These are phyloP conservation scores for Yarrowia deformans DNA, from an alignment of 805 yeast species.

Conservation along the genomic window DNA sequence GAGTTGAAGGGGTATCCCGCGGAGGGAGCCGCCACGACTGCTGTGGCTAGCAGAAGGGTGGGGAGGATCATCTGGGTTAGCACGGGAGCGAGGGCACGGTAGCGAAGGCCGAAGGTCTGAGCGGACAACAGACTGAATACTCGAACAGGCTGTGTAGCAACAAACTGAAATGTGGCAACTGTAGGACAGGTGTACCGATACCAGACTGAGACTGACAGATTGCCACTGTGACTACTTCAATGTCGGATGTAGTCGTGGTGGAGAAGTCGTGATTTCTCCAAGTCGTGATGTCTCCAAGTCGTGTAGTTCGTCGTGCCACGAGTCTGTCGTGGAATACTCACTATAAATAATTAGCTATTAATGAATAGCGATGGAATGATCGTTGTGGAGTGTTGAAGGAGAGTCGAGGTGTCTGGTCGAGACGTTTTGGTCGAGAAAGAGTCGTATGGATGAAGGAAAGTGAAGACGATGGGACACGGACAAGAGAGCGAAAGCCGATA, in stretches of 20 bases:
- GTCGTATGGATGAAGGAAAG: background rate
- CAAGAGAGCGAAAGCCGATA: background rate
- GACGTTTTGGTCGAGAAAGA: no score
- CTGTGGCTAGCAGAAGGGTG: constrained; percentile 40
- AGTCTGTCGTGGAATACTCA: constrained; percentile 13
- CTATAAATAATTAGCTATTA: constrained; percentile 36
- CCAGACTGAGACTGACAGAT: no score
- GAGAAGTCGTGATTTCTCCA: no score
- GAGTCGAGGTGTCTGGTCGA: background rate
- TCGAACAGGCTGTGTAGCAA: no score
- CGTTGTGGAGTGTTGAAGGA: background rate
- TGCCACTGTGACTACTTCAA: no score
- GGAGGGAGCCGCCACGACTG: constrained; percentile 56
- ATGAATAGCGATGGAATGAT: constrained; percentile 6
- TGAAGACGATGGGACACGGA: background rate
- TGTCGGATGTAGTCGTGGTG: no score
- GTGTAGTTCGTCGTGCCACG: no score
- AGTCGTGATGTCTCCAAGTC: no score
- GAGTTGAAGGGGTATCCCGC: constrained; percentile 78
- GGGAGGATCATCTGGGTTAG: constrained; percentile 27
- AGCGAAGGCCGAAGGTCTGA: constrained; percentile 17
- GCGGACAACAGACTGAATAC: constrained; percentile 1
- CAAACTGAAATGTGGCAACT: no score
- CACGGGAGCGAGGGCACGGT: constrained; percentile 5
- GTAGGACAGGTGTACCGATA: no score